Evolutionary conservation across 768 basidiomycete genomes (phyloP).

Genomic region (Amanita exitialis): DNA sequence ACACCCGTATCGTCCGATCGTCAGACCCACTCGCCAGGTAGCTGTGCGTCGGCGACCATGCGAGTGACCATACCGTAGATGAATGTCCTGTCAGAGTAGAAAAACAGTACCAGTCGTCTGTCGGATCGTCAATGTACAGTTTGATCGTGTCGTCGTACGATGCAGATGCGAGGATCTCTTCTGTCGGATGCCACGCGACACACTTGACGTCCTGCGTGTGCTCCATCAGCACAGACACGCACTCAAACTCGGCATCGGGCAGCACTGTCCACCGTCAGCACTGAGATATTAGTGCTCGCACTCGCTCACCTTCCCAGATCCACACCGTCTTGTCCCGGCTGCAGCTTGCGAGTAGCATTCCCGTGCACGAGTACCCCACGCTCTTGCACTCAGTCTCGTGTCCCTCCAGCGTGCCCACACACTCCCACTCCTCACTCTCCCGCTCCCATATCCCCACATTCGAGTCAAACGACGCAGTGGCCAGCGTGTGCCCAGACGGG

Average conservation of each 20-base stretch:
- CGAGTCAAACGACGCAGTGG: conserved; percentile 90
- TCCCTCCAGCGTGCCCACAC: conserved; percentile 77
- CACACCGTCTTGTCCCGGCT: conserved; percentile 96
- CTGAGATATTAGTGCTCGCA: not conserved
- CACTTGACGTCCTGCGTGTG: conserved; percentile 95
- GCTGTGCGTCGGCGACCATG: conserved; percentile 67
- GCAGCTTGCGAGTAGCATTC: conserved; percentile 83
- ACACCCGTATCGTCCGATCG: conserved; percentile 74
- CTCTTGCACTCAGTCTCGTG: conserved; percentile 97
- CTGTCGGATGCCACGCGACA: conserved; percentile 89
- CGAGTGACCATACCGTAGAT: conserved; percentile 88
- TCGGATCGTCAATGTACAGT: conserved; percentile 86
- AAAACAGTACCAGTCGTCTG: conserved; percentile 90
- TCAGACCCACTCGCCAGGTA: conserved; percentile 88
- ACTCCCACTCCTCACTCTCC: conserved; percentile 77
- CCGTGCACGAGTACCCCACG: conserved; percentile 73
- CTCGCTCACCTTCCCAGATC: conserved; percentile 86
- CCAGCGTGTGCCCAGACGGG: conserved; percentile 77
- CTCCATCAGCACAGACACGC: conserved; percentile 92
- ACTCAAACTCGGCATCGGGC: conserved; percentile 91
- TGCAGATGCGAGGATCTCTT: conserved; percentile 95
- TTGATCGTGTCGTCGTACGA: conserved; percentile 97
- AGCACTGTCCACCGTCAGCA: conserved; percentile 42
- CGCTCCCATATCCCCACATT: conserved; percentile 89
- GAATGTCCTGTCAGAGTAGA: conserved; percentile 70